Conservation (phyloP, 345 rosid genomes). For the Salix exigua region DNA sequence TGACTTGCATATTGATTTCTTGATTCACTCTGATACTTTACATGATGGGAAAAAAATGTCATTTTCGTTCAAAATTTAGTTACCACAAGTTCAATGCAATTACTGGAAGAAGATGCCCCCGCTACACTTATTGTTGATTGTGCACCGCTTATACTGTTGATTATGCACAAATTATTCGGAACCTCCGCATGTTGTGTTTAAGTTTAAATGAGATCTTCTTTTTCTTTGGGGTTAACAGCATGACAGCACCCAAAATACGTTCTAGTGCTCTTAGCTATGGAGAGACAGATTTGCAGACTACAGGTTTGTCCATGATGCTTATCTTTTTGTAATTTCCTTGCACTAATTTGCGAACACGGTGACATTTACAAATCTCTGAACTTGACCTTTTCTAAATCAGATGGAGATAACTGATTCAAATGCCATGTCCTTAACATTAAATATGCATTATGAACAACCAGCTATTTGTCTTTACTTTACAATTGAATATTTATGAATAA, state of each 20-base stretch:
- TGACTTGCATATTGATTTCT: not conserved
- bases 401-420: too few relatives aligned
- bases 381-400: not conserved
- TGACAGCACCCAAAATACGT: slow-evolving; percentile 83
- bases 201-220: not conserved
- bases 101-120: not conserved
- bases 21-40: not conserved
- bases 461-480: too few relatives aligned
- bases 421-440: too few relatives aligned
- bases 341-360: not conserved
- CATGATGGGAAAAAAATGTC: not conserved
- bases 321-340: not conserved
- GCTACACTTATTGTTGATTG: not conserved
- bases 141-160: not conserved
- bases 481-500: too few relatives aligned
- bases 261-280: slow-evolving; percentile 62
- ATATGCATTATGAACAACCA: too few relatives aligned
- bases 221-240: slow-evolving; percentile 35
- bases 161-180: not conserved
- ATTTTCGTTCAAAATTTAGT: not conserved
- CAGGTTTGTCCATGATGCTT: slow-evolving; percentile 40
- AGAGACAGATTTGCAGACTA: slow-evolving; percentile 63
- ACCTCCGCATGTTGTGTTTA: not conserved
- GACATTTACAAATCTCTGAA: not conserved
- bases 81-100: not conserved